Conservation (phyloP, 306 rosid genomes). For the Prunus dulcis region DNA sequence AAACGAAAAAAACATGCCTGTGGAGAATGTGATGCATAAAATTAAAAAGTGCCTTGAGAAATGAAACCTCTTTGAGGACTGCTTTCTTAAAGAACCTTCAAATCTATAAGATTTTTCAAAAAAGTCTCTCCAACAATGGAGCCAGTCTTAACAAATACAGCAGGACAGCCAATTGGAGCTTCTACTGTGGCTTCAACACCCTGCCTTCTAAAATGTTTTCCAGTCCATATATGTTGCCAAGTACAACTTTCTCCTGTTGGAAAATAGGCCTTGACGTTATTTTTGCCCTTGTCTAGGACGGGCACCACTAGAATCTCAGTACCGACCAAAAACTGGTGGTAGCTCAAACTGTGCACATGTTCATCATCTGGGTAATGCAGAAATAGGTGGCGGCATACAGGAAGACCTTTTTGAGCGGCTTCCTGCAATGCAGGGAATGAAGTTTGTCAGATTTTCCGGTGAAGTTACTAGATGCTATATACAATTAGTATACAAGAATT, state of each 20-base stretch:
- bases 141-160: slow-evolving; percentile 72
- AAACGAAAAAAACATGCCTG: neutral
- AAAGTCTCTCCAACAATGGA: slow-evolving; percentile 76
- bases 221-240: slow-evolving; percentile 90
- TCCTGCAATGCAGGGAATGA: slow-evolving; percentile 42
- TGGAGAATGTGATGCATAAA: neutral
- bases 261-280: slow-evolving; percentile 70
- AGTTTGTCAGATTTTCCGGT: slow-evolving; percentile 8
- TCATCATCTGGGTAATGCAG: slow-evolving; percentile 87
- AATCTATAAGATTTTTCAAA: slow-evolving; percentile 53
- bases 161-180: slow-evolving; percentile 78
- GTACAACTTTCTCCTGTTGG: slow-evolving; percentile 58
- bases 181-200: slow-evolving; percentile 71
- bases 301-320: slow-evolving; percentile 87
- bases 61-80: slow-evolving; percentile 17
- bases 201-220: slow-evolving; percentile 49
- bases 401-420: slow-evolving; percentile 77
- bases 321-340: slow-evolving; percentile 86
- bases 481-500: neutral
- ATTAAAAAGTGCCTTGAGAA: neutral
- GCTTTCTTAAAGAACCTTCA: slow-evolving; percentile 47
- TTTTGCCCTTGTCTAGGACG: slow-evolving; percentile 78
- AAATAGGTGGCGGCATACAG: slow-evolving; percentile 86
- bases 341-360: slow-evolving; percentile 52
- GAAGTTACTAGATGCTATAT: neutral